Evolutionary conservation across 257 asterid species (phyloP), one percentile per base, ranked within the genome.

Genomic region (Mitragyna speciosa): DNA sequence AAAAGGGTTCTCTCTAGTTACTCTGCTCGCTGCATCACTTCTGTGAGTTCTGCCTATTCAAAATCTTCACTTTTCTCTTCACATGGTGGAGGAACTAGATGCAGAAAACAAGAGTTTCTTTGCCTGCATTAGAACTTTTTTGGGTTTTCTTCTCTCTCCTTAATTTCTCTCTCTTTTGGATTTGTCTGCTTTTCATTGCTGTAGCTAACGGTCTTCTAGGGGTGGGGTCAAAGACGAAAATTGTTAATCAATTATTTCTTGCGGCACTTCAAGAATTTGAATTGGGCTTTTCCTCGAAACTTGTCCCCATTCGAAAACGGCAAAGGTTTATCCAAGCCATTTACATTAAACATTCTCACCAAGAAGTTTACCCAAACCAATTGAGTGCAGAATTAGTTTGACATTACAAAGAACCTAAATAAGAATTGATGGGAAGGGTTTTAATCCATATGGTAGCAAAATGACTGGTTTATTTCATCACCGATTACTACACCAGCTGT

Each of bases 151-250:
- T 36, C 39, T 26, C 64, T 22, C 39, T 28, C 22, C 43, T 39
- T 12, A 14, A 28, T 24, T 71, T 20, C 26, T 43, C 7, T 69
- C 64, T 67, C 61, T 19, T 12, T 14, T 30, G 56, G 30, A 54
- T 39, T 47, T 7, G 33, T 54, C 74, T 71, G 83, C 52, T 28
- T 45, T 65, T 41, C 28, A 39, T n/a, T 79, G 30, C 41, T 73
- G 87, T 76, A 72, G 76, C 78, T 72, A 87, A 87, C 89, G 89
- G 87, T 85, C 77, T 76, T 82, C 74, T 74, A 28, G 61, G 77
- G 69, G 85, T 81, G 84, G 87, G 86, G 84, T 68, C 84, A 15
- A 41, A 0, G 24, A 59, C 41, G 0, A 19, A 73, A 52, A 9
- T 61, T 33, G 30, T 69, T 64, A 47, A 10, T 78, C 36, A 45